Percentiles rank a stretch among this genome's conserved stretches.
These are phyloP conservation scores for Mycena sp. DNA, from an alignment of 1,284 basidiomycete genomes.

Conservation along the genomic window DNA sequence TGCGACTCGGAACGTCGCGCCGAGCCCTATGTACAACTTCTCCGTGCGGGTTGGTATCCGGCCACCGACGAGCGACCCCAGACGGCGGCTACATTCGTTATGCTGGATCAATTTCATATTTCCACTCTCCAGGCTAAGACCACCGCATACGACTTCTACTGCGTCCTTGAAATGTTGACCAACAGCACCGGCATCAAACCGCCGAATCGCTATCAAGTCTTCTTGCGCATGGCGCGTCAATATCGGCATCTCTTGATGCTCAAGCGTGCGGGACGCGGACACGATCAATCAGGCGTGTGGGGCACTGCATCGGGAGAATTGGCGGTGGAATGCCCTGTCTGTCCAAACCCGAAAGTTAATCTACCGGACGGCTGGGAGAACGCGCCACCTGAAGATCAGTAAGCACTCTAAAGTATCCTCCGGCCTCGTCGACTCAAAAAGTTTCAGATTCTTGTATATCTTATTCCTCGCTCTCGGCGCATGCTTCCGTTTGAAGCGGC, in stretches of 20 bases:
- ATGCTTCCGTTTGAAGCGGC: not conserved
- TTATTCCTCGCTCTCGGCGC: not conserved
- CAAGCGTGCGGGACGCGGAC: not conserved
- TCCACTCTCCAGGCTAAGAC: conserved; percentile 36
- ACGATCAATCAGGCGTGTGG: not conserved
- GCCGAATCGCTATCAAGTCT: conserved; percentile 12
- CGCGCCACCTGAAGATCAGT: not conserved
- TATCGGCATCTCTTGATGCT: not conserved
- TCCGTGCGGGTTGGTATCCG: conserved; percentile 43
- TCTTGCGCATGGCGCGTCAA: conserved; percentile 7
- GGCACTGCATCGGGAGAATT: not conserved
- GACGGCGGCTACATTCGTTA: too few relatives aligned
- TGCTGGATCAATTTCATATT: too few relatives aligned
- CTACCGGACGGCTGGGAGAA: not conserved
- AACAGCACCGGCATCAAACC: conserved; percentile 22
- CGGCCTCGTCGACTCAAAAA: not conserved
- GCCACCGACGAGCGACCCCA: conserved; percentile 4
- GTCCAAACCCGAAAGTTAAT: not conserved
- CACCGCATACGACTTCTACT: conserved; percentile 37
- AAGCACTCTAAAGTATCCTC: not conserved
- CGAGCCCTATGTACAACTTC: conserved; percentile 37
- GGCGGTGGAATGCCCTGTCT: not conserved
- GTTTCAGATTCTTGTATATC: not conserved
- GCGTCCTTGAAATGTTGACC: conserved; percentile 24
- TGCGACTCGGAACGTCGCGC: conserved; percentile 37